These are phyloP conservation scores for Beverwykella pulmonaria DNA, from an alignment of 495 filamentous ascomycete genomes.

Conservation along the genomic window DNA sequence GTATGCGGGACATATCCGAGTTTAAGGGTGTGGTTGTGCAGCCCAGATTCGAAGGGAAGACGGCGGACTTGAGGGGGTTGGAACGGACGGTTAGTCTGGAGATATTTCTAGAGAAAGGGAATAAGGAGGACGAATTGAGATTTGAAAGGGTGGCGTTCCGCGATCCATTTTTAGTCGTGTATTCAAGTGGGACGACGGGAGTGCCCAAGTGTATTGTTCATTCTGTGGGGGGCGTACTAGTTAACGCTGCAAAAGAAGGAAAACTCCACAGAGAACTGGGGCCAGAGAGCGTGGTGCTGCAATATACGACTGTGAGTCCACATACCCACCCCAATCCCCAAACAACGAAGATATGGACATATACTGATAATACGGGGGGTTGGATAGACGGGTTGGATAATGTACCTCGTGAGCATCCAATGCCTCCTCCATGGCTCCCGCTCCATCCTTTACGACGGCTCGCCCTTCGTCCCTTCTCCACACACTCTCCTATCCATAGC, in stretches of 20 bases:
- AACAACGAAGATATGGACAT: background rate
- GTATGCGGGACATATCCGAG: constrained; percentile 59
- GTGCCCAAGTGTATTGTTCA: constrained; percentile 78
- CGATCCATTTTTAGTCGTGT: constrained; percentile 73
- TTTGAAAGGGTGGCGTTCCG: constrained; percentile 66
- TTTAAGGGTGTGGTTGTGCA: constrained; percentile 68
- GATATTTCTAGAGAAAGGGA: constrained; percentile 54
- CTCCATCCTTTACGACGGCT: constrained; percentile 73
- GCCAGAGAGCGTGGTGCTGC: constrained; percentile 52
- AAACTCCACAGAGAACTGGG: constrained; percentile 60
- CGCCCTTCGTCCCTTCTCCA: constrained; percentile 69
- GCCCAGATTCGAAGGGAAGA: constrained; percentile 59
- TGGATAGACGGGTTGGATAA: constrained; percentile 79
- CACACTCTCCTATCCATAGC: constrained; percentile 61
- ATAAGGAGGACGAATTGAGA: constrained; percentile 46
- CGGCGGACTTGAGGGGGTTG: constrained; percentile 61
- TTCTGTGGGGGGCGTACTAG: constrained; percentile 62
- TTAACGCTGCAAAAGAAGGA: constrained; percentile 64
- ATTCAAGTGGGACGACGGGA: constrained; percentile 73
- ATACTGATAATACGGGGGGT: background rate
- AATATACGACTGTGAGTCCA: constrained; percentile 58
- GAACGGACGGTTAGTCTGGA: constrained; percentile 57
- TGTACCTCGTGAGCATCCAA: constrained; percentile 67
- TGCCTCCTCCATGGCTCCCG: constrained; percentile 59
- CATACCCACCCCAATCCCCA: background rate